Base-by-base conservation (phyloP, 2,329 filamentous ascomycete genomes). In the Ascochyta clinopodiicola region DNA sequence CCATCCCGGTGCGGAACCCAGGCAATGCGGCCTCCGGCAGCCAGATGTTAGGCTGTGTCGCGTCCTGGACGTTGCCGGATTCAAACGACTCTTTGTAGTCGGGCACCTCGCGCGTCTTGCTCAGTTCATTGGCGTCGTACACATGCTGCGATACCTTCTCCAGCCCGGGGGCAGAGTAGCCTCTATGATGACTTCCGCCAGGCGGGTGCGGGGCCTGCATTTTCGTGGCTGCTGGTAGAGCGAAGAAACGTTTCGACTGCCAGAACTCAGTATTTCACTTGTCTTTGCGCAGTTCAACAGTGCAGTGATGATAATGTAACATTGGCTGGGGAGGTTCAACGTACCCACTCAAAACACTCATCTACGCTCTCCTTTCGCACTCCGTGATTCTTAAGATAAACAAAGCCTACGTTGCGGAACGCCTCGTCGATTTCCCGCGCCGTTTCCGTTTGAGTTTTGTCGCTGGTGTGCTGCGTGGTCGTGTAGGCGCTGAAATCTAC, bases 311-410 rank as follows among this genome's bases (percentile, higher is more conserved):
- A 24, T 15, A 19, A 17, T 17, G 17, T 17, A 17, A 17, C 17
- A 17, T 17, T 17, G 17, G 17, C 17, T n/a, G 12, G 6, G 9
- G 15, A 25, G 6, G 27, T 13, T 45, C 17, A 19, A 52, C 63
- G 17, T 51, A 71, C 70, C 70, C 67, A 72, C 10, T 53, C 46
- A 45, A 74, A 74, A 27, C 60, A 64, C 36, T 70, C 53, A 10
- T 69, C 62, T 1, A 78, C 63, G 29, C 60, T 54, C 25, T 71
- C 62, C 32, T 64, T 62, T 3, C 61, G 49, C 0, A 80, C 58
- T 2, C 74, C 75, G 50, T 79, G 75, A 39, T 77, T 76, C 46
- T 63, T 69, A 25, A 80, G 63, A 53, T 78, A 78, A 34, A 78
- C 77, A 54, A 80, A 80, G 2, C 78, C 77, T 8, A 75, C 67